These are phyloP conservation scores for Dendrobium officinale DNA, from an alignment of 106 monocot genomes.

Conservation along the genomic window DNA sequence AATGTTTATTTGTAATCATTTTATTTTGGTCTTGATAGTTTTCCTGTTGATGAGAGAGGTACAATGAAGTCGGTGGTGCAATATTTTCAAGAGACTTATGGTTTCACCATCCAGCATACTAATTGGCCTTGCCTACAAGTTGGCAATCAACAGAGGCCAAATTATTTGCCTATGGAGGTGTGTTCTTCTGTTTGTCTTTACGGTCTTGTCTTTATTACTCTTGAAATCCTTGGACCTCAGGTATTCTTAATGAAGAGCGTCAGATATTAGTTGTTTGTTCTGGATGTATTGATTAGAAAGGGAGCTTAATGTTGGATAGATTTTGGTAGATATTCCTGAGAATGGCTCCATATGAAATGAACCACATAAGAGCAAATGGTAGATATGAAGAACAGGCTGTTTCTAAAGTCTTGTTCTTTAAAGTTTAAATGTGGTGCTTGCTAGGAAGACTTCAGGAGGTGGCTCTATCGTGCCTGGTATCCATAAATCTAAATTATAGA, in stretches of 20 bases:
- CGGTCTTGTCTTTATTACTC: background rate
- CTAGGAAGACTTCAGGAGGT: too few relatives aligned
- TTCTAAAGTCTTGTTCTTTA: too few relatives aligned
- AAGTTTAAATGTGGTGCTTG: too few relatives aligned
- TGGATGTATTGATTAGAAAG: too few relatives aligned
- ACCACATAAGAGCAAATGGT: too few relatives aligned
- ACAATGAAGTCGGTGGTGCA: conserved; percentile 54
- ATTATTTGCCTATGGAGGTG: conserved; percentile 86
- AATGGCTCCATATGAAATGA: too few relatives aligned
- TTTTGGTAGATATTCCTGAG: too few relatives aligned
- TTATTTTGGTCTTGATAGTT: conserved; percentile 17
- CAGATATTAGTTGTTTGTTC: background rate
- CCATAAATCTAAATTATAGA: too few relatives aligned
- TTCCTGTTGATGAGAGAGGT: conserved; percentile 38
- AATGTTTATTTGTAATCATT: background rate
- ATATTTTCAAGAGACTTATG: conserved; percentile 67
- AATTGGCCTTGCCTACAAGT: conserved; percentile 69
- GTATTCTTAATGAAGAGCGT: background rate
- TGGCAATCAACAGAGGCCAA: conserved; percentile 54
- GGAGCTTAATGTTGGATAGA: too few relatives aligned
- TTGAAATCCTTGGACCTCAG: background rate
- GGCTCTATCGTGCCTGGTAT: too few relatives aligned
- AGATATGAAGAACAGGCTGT: too few relatives aligned
- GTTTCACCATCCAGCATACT: conserved; percentile 36
- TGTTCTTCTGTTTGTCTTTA: conserved; percentile 1